phyloP scores from a whole-genome alignment of 352 stramenopile species.

The Thraustochytrium sp. region DNA sequence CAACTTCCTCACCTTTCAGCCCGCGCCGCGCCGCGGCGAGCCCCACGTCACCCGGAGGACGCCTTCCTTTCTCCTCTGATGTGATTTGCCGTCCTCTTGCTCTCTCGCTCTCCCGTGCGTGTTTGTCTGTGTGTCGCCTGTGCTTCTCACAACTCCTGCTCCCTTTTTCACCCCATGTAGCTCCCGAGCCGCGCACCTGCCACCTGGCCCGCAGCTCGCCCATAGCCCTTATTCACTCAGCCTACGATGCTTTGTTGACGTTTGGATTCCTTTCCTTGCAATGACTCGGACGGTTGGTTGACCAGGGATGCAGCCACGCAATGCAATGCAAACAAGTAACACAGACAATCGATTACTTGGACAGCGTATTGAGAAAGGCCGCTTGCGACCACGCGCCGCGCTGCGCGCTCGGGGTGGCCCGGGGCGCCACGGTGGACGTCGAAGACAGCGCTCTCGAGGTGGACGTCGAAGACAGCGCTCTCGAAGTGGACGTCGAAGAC shows the following conservation, averaged over 20 bases:
- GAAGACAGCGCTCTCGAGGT: no score
- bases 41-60: conserved; percentile 83
- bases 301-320: background rate
- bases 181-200: background rate
- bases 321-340: background rate
- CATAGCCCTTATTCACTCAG: background rate
- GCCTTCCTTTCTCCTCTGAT: conserved; percentile 90
- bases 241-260: background rate
- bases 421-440: no score
- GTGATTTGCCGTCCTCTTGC: background rate
- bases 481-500: no score
- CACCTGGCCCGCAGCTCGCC: background rate
- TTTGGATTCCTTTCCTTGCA: no score
- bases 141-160: background rate
- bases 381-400: no score
- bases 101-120: background rate
- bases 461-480: no score
- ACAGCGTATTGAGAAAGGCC: no score
- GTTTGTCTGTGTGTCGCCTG: background rate
- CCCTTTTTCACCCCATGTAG: background rate
- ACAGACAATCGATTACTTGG: no score
- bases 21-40: conserved; percentile 81
- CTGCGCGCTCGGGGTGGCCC: no score
- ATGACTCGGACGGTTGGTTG: background rate
- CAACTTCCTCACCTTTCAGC: conserved; percentile 83